Base-by-base conservation (phyloP, 768 basidiomycete genomes). In the Amyloporia xantha region DNA sequence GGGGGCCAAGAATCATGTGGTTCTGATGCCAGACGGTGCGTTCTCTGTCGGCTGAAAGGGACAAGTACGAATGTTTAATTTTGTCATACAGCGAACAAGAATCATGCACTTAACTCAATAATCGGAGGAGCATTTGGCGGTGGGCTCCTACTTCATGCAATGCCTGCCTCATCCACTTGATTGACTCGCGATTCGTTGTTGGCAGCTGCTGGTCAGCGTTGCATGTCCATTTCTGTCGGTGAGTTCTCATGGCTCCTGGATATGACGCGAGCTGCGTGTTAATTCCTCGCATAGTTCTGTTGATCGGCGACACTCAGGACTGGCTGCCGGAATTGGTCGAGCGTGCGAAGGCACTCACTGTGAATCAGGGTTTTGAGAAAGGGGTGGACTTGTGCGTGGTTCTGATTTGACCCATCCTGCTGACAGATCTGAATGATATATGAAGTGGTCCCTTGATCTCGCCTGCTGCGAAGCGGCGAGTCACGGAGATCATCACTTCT, bases 141-240 rank as follows among this genome's bases (percentile, higher is more conserved):
- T 86, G 25, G 11, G 41, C 11, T 19, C 17, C 11, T 63, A 7
- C 30, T n/a, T n/a, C n/a, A n/a, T n/a, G 30, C 15, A 7, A 7
- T 33, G 7, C 30, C 30, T 33, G 30, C 30, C 7, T 15, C 30
- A 33, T 33, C 9, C 9, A 33, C n/a, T n/a, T n/a, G n/a, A n/a
- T n/a, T n/a, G n/a, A n/a, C n/a, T n/a, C n/a, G n/a, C 11, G 28
- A 10, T 9, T 41, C 37, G 28, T 12, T 23, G 19, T 63, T 53
- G 35, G 53, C 61, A 79, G 95, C 95, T 55, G 95, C 95, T 25
- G 95, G 95, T 11, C 95, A 98, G 65, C 79, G 96, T 50, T 98
- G 94, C 70, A 97, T 96, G 94, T 93, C 92, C 11, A 70, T 95
- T 38, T 95, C 92, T 11, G 91, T 94, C 26, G 87, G 91, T 86